Evolutionary conservation across 768 basidiomycete species (phyloP), one percentile per base, ranked within the genome.

Genomic region (Wakefieldia striispora): DNA sequence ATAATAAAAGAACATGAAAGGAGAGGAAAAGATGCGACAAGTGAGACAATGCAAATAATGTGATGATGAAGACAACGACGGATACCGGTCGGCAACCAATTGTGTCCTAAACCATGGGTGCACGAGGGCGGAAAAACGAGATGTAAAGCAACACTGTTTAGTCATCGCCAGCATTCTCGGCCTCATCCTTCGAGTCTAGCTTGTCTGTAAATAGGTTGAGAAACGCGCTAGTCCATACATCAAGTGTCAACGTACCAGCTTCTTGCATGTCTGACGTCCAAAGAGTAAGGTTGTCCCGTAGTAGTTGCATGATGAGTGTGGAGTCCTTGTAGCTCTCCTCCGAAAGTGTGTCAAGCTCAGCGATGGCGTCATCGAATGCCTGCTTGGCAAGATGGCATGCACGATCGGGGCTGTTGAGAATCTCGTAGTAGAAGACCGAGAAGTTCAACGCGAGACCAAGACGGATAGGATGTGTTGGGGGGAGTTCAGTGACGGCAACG

Each of bases 321-420:
- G 93, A 97, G 73, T 97, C 95, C 79, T 97, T 97, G 88, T 98
- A 97, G 72, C 87, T 89, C 80, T 97, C 95, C 76, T 97, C 95
- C 63, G 91, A 94, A 47, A 98, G 84, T 20, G 95, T 97, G 79
- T 98, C 95, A 65, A 97, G 91, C 76, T 98, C 95, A 59, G 95
- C 94, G 69, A 98, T 97, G 40, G 95, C 95, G 70, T 97, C 95
- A 57, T 97, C 95, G 72, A 98, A 98, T 8, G 95, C 95, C 73
- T 97, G 93, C 79, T 98, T 98, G 70, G 95, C 95, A 59, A 97
- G 88, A 68, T 95, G 91, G 79, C 95, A 97, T 44, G 95, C 95
- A 72, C 93, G 91, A 74, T 97, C 95, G 60, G 95, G 94, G 73
- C 88, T 90, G 84, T 97, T 97, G 72, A 97, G 86, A 70, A 97